Evolutionary conservation across 306 rosid genomes (phyloP), one percentile per base, ranked within the genome.

Genomic region (Inga oerstediana): DNA sequence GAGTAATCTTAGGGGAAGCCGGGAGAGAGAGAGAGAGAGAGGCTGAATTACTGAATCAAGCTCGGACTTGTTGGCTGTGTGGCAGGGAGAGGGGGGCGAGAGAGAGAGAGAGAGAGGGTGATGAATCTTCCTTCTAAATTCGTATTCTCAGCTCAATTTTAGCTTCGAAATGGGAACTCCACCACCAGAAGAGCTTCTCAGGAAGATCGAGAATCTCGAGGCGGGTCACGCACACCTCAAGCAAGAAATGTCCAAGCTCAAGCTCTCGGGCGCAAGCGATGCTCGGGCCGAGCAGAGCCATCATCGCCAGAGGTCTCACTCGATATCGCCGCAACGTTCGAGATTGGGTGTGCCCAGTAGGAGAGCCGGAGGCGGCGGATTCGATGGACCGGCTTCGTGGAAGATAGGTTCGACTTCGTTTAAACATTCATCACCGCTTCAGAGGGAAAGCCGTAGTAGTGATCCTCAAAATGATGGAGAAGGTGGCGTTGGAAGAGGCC

Each of bases 281-380:
- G 80, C 68, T 7, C 87, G 79, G 66, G 68, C 68, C 3, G 87
- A 78, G 3, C 81, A 85, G 7, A 78, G 83, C n/a, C 90, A 86
- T 61, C 97, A 86, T 61, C 97, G 93, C 56, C 97, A 90, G 76
- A 88, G 99, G 88, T 89, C 99, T 34, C 98, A 94, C 84, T 97
- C 99, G 8, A 88, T 94, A 8, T 97, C 99, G 4, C 98, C 99
- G 44, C 97, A 94, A 82, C 97, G 99, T 74, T 90, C 94, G 1
- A 85, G 94, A 62, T 77, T 93, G 4, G 93, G 87, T 67, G 45
- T 83, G 5, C 83, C 88, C 7, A 72, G 81, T 67, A 88, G 82
- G 68, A 81, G 82, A 56, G 85, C 75, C 22, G 88, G 86, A 3
- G 79, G 68, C 16, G 87, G 58, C 0, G 90, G 83, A 68, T 72